Evolutionary conservation across 352 stramenopile species (phyloP).

Genomic region (Albugo laibachii): DNA sequence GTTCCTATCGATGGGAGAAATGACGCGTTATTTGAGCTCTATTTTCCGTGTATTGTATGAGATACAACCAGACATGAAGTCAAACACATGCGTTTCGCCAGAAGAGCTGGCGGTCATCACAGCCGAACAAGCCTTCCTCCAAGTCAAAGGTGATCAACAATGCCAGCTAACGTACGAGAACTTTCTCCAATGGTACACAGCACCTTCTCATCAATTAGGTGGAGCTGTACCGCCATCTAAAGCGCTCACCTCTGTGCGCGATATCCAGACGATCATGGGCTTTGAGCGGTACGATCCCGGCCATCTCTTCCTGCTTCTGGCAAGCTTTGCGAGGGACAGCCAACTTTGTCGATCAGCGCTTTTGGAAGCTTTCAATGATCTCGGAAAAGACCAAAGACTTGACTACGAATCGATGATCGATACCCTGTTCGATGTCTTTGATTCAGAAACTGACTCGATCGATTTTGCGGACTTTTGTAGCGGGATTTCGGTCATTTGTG

Average conservation of each 20-base stretch:
- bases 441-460: constrained; percentile 11
- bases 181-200: constrained; percentile 5
- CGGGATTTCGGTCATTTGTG: constrained; percentile 14
- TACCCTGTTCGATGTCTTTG: constrained; percentile 11
- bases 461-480: constrained; percentile 13
- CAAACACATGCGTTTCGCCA: constrained; percentile 2
- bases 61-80: constrained; percentile 6
- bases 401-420: constrained; percentile 1
- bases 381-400: background rate
- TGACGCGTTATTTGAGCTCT: constrained; percentile 11
- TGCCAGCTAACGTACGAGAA: constrained; percentile 1
- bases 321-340: too few relatives aligned
- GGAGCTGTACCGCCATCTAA: background rate
- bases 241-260: background rate
- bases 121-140: constrained; percentile 9
- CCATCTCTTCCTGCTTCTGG: too few relatives aligned
- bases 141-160: constrained; percentile 7
- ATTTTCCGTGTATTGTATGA: constrained; percentile 14
- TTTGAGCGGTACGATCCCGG: background rate
- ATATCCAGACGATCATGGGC: constrained; percentile 1
- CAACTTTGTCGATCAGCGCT: constrained; percentile 1
- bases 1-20: constrained; percentile 9
- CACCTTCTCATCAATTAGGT: background rate
- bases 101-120: constrained; percentile 3
- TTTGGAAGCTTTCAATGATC: constrained; percentile 1